A percentile compares a stretch with the other conserved stretches of the same genome.
Evolutionary conservation across 2,329 filamentous ascomycete species (phyloP).

Genomic region (Annulohypoxylon truncatum): DNA sequence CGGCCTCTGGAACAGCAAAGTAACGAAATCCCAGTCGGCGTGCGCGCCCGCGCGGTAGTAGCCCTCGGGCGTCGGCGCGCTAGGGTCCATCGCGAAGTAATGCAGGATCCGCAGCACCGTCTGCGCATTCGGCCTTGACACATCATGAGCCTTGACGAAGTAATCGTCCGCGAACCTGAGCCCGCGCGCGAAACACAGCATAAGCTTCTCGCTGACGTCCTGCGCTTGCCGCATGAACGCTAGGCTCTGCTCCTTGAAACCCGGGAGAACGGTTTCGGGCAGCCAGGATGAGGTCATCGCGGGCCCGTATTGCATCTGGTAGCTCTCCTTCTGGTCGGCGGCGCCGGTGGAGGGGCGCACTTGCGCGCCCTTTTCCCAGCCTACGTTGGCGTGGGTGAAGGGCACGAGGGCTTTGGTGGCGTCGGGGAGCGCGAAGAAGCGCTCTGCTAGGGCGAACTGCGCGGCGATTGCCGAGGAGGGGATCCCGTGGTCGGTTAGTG

Average conservation of each 20-base stretch:
- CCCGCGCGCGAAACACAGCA: slow-evolving; percentile 68
- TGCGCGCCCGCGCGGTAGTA: slow-evolving; percentile 72
- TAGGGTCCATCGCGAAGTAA: slow-evolving; percentile 62
- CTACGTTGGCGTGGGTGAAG: slow-evolving; percentile 66
- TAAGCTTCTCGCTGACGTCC: slow-evolving; percentile 64
- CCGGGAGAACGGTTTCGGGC: slow-evolving; percentile 58
- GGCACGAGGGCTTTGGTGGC: slow-evolving; percentile 64
- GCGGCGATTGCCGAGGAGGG: slow-evolving; percentile 59
- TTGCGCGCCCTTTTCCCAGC: slow-evolving; percentile 70
- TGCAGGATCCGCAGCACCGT: slow-evolving; percentile 67
- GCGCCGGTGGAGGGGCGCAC: slow-evolving; percentile 69
- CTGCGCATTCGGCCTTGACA: slow-evolving; percentile 61
- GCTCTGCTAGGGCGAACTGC: slow-evolving; percentile 62
- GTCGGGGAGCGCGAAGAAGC: slow-evolving; percentile 66
- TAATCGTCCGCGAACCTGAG: slow-evolving; percentile 67
- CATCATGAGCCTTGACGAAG: slow-evolving; percentile 66
- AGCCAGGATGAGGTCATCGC: slow-evolving; percentile 66
- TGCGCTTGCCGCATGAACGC: slow-evolving; percentile 68
- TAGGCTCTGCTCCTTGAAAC: slow-evolving; percentile 59
- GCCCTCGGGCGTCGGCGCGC: slow-evolving; percentile 53
- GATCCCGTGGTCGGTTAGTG: slow-evolving; percentile 66
- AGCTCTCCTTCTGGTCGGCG: slow-evolving; percentile 70
- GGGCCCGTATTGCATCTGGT: slow-evolving; percentile 67
- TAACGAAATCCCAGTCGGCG: slow-evolving; percentile 72
- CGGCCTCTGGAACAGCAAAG: slow-evolving; percentile 70